Base-by-base conservation (phyloP, 305 asterid genomes). In the Solanum hybrid region DNA sequence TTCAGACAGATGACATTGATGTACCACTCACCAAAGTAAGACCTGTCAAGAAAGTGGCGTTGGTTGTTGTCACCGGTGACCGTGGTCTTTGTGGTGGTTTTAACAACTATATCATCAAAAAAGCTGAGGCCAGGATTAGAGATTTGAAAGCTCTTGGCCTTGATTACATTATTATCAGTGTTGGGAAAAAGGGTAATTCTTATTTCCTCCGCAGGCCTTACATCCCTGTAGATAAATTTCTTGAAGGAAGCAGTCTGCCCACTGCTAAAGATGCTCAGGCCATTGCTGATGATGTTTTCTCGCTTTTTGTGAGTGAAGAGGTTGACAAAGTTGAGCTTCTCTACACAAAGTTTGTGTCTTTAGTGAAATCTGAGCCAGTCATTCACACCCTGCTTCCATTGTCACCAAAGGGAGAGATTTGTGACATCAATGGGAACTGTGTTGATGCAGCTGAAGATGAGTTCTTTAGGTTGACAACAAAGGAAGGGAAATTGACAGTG, bases 31-130 rank as follows among this genome's bases (percentile, higher is more conserved):
- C 98, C 65, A 94, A 93, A 89, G 94, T 93, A 24, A 89, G 98
- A 79, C 94, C 98, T 0, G 98, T 97, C 79, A 96, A 95, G 94
- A 97, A 96, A 90, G 98, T 97, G 87, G 99, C 96, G 5, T 94
- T 97, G 10, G 98, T 97, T 6, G 98, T 97, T 11, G 97, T 97
- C 27, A 96, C 98, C 2, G 98, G 98, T 15, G 99, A 97, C 78
- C 97, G 98, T n/a, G 99, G 99, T 7, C 97, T 97, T 9, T 97
- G 99, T 38, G 98, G 98, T 13, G 98, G 96, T 10, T 96, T 95
- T 93, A 97, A 96, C 89, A 97, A 96, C 76, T 27, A 20, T 7
- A 89, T 97, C 91, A 88, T 96, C 89, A 95, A 95, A 72, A 97
- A 97, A 79, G 98, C 98, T 0, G 98, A 95, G 89, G 6, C 41